These are phyloP conservation scores for Crepidotus variabilis DNA, from an alignment of 768 basidiomycete species.

Conservation along the genomic window DNA sequence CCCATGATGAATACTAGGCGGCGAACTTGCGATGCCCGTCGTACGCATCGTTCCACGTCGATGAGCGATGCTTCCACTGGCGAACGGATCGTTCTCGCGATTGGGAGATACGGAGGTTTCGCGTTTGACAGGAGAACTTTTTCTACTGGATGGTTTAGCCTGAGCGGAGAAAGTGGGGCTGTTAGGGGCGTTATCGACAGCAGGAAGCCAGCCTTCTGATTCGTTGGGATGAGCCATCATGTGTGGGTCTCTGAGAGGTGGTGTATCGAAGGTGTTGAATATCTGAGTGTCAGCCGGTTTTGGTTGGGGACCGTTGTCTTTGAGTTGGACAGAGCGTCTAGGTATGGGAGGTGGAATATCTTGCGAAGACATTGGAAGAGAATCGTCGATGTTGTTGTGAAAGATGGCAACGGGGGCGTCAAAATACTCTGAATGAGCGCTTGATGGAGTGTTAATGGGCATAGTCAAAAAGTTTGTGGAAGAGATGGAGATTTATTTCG, in stretches of 20 bases:
- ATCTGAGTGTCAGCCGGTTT: neutral
- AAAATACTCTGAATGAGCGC: slow-evolving; percentile 12
- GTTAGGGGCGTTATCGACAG: slow-evolving; percentile 5
- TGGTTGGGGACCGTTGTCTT: neutral
- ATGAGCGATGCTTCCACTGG: neutral
- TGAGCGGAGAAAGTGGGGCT: neutral
- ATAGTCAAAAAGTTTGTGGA: neutral
- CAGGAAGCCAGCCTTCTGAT: slow-evolving; percentile 25
- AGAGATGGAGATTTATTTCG: neutral
- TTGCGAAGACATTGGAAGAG: neutral
- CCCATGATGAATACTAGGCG: neutral
- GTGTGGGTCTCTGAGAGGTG: neutral
- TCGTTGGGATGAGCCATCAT: slow-evolving; percentile 17
- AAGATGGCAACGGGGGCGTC: slow-evolving; percentile 10
- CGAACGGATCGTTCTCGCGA: too few species aligned
- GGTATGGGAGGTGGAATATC: neutral
- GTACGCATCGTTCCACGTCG: neutral
- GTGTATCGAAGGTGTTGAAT: neutral
- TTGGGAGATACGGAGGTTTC: neutral
- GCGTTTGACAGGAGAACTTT: neutral
- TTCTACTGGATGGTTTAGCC: neutral
- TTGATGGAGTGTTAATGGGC: slow-evolving; percentile 5
- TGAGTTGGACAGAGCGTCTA: neutral
- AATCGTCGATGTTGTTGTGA: neutral
- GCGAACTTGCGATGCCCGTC: neutral